Conservation (phyloP, 495 filamentous ascomycete species). For the Aspergillus conjunctus region DNA sequence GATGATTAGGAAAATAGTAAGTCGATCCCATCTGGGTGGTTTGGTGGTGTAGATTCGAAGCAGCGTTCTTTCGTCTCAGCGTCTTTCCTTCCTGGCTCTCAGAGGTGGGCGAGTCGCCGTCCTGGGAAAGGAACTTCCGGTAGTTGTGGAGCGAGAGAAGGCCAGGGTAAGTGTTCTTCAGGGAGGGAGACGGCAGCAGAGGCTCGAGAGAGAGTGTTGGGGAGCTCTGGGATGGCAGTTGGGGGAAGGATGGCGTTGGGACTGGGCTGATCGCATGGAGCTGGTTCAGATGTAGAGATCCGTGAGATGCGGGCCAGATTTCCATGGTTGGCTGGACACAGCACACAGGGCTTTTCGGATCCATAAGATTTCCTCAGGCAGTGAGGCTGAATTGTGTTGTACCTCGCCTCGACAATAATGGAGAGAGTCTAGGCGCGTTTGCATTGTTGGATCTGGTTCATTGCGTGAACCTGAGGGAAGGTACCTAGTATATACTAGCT, state of each 20-base stretch:
- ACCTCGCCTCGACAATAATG: slow-evolving; percentile 2
- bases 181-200: slow-evolving; percentile 1
- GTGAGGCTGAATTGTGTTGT: slow-evolving; percentile 1
- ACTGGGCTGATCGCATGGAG: slow-evolving; percentile 1
- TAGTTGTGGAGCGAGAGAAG: slow-evolving; percentile 32
- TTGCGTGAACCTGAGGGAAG: not conserved
- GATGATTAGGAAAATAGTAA: not conserved
- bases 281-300: slow-evolving; percentile 7
- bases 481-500: not conserved
- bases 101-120: slow-evolving; percentile 15
- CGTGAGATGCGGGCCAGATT: slow-evolving; percentile 3
- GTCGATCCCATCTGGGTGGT: slow-evolving; percentile 19
- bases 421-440: not conserved
- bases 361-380: slow-evolving; percentile 6
- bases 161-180: slow-evolving; percentile 18
- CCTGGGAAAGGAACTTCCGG: slow-evolving; percentile 30
- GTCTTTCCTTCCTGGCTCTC: slow-evolving; percentile 27
- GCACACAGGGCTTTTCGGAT: slow-evolving; percentile 10
- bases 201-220: slow-evolving; percentile 12
- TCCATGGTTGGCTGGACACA: slow-evolving; percentile 18
- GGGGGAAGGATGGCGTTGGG: slow-evolving; percentile 10
- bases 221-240: slow-evolving; percentile 13
- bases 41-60: slow-evolving; percentile 37
- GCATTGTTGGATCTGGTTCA: not conserved
- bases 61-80: slow-evolving; percentile 43